Evolutionary conservation across 2,329 filamentous ascomycete genomes (phyloP).

Genomic region (Diaporthe humulicola): DNA sequence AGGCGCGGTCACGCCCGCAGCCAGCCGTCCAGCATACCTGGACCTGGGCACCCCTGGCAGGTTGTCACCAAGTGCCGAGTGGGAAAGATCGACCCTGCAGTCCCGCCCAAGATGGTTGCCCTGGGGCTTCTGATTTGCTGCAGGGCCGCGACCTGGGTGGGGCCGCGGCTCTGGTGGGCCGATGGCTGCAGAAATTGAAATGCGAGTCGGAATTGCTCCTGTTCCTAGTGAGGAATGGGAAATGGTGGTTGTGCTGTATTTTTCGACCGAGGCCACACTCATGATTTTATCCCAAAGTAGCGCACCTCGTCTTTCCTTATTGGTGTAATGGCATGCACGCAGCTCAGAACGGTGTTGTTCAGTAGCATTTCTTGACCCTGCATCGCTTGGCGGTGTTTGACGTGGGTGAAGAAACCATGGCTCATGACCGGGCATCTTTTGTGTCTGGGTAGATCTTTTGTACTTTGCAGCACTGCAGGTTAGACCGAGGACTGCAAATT

Average conservation of each 20-base stretch:
- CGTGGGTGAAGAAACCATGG: not conserved
- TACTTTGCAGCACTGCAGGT: too few species aligned
- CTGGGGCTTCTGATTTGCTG: constrained; percentile 29
- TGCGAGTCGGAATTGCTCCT: constrained; percentile 23
- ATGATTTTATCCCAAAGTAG: not conserved
- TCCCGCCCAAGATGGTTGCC: not conserved
- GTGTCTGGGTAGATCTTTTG: too few species aligned
- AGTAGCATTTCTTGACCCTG: constrained; percentile 4
- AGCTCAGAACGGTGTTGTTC: not conserved
- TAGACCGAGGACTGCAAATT: too few species aligned
- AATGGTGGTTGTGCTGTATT: not conserved
- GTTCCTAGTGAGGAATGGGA: not conserved
- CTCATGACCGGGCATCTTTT: not conserved
- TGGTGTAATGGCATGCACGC: not conserved
- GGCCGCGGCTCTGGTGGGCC: constrained; percentile 20
- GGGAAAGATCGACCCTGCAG: constrained; percentile 38
- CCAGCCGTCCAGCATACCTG: not conserved
- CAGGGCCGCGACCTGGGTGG: not conserved
- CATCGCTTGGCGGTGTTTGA: constrained; percentile 13
- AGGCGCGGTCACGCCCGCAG: constrained; percentile 23
- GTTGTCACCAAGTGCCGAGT: constrained; percentile 38
- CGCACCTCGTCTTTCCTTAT: not conserved
- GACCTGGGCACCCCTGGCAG: constrained; percentile 8
- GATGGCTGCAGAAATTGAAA: constrained; percentile 31
- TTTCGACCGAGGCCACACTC: not conserved